Evolutionary conservation across 2,329 filamentous ascomycete genomes (phyloP).

Genomic region (Pseudogymnoascus sp.): DNA sequence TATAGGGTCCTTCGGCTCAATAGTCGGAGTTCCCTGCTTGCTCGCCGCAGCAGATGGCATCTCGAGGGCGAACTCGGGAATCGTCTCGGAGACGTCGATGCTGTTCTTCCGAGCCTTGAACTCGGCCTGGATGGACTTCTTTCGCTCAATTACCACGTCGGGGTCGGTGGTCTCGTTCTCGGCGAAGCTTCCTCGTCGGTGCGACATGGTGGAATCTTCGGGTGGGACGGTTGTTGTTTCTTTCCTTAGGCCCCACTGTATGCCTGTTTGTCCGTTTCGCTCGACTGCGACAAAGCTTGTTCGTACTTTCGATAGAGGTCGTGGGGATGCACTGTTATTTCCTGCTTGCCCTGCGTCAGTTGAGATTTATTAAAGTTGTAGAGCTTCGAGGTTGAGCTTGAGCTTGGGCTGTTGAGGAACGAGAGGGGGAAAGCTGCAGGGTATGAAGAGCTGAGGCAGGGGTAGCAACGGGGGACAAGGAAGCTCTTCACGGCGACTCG

Average conservation of each 20-base stretch:
- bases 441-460: background rate
- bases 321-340: constrained; percentile 37
- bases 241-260: constrained; percentile 34
- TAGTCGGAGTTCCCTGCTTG: constrained; percentile 10
- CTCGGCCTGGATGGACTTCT: constrained; percentile 21
- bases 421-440: background rate
- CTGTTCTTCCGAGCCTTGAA: constrained; percentile 21
- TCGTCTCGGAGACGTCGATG: constrained; percentile 19
- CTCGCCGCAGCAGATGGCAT: constrained; percentile 12
- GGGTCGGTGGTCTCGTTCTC: constrained; percentile 21
- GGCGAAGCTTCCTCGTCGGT: constrained; percentile 23
- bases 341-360: constrained; percentile 8
- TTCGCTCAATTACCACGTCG: constrained; percentile 18
- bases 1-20: constrained; percentile 14
- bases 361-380: background rate
- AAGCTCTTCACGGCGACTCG: background rate
- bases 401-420: background rate
- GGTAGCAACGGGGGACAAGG: background rate
- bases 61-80: constrained; percentile 23
- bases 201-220: constrained; percentile 21
- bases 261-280: constrained; percentile 33
- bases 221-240: constrained; percentile 17
- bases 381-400: background rate
- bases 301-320: constrained; percentile 65
- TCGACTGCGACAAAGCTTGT: constrained; percentile 69